Evolutionary conservation across 2,329 filamentous ascomycete genomes (phyloP).

Genomic region (Neurospora sp.): DNA sequence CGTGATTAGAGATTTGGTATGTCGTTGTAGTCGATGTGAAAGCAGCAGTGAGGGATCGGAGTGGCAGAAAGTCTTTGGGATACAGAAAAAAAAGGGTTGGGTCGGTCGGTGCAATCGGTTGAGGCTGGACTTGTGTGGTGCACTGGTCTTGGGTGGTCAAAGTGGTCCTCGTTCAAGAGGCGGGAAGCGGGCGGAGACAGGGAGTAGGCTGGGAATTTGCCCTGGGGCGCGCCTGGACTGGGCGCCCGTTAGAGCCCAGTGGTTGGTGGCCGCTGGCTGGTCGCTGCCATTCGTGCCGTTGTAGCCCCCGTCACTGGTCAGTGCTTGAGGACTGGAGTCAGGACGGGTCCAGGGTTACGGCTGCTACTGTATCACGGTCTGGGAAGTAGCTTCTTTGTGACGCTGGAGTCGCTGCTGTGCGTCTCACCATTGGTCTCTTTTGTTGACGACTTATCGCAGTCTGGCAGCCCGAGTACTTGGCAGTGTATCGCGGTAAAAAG

Average conservation of each 20-base stretch:
- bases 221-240: not conserved
- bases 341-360: not conserved
- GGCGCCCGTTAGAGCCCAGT: not conserved
- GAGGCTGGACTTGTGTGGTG: not conserved
- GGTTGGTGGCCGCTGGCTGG: not conserved
- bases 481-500: not conserved
- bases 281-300: not conserved
- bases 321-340: not conserved
- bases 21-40: not conserved
- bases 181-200: not conserved
- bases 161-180: not conserved
- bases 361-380: not conserved
- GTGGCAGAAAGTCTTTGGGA: not conserved
- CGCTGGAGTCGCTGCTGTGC: not conserved
- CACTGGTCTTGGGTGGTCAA: not conserved
- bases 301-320: not conserved
- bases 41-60: not conserved
- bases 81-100: conserved; percentile 1
- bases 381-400: not conserved
- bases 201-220: not conserved
- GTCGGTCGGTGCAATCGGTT: not conserved
- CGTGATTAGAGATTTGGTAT: not conserved
- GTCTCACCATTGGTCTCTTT: not conserved
- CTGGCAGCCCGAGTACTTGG: not conserved
- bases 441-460: not conserved